A percentile compares a stretch with the other conserved stretches of the same genome.
phyloP scores from a whole-genome alignment of 495 filamentous ascomycete species.

The Niebla homalea region DNA sequence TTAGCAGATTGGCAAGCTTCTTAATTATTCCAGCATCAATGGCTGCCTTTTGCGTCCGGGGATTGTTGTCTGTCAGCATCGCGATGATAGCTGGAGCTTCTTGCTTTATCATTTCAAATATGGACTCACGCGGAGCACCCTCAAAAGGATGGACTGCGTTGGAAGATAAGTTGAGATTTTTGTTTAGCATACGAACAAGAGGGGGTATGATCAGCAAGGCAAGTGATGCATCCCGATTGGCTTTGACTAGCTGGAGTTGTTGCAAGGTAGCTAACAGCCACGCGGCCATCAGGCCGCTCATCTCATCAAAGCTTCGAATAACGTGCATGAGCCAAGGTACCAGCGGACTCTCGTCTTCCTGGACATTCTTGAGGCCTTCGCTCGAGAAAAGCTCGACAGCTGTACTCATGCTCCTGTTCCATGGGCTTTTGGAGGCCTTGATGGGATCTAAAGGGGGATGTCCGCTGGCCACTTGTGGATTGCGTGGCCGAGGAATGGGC shows the following conservation, averaged over 20 bases:
- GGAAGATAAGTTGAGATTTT: slow-evolving; percentile 32
- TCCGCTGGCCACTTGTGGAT: slow-evolving; percentile 15
- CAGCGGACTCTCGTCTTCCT: slow-evolving; percentile 65
- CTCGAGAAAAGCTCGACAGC: slow-evolving; percentile 22
- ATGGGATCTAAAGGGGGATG: slow-evolving; percentile 47
- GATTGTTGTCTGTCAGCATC: slow-evolving; percentile 61
- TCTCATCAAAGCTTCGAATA: slow-evolving; percentile 46
- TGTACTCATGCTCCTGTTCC: slow-evolving; percentile 16
- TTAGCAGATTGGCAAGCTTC: slow-evolving; percentile 60
- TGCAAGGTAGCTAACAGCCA: slow-evolving; percentile 65
- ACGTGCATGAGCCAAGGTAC: slow-evolving; percentile 72
- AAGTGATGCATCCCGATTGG: slow-evolving; percentile 46
- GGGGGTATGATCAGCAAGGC: slow-evolving; percentile 58
- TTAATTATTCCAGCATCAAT: slow-evolving; percentile 66
- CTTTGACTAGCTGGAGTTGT: slow-evolving; percentile 51
- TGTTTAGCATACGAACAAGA: slow-evolving; percentile 55
- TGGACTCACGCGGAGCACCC: slow-evolving; percentile 28
- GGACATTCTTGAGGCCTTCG: slow-evolving; percentile 20
- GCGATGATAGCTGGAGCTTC: slow-evolving; percentile 63
- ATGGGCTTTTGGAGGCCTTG: slow-evolving; percentile 26
- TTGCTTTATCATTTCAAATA: slow-evolving; percentile 42
- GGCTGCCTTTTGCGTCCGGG: slow-evolving; percentile 65
- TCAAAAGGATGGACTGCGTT: slow-evolving; percentile 29
- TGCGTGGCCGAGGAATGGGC: slow-evolving; percentile 17
- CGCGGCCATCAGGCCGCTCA: slow-evolving; percentile 64